Percentiles rank a stretch among this genome's conserved stretches.
Evolutionary conservation across 2,329 filamentous ascomycete genomes (phyloP).

Genomic region (Sporothrix protearum): DNA sequence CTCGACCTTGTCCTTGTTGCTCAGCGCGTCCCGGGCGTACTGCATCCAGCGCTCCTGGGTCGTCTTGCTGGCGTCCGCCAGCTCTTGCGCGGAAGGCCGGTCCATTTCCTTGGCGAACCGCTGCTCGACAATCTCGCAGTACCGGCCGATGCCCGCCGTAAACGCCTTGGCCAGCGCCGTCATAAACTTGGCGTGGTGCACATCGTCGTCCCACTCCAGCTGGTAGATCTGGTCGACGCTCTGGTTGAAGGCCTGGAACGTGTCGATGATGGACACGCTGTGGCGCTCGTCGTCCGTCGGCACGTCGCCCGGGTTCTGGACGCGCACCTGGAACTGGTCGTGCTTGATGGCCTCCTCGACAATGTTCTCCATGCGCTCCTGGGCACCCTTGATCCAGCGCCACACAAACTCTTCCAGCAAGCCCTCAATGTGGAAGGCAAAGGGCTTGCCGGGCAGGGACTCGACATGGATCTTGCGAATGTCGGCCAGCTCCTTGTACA

Average conservation of each 20-base stretch:
- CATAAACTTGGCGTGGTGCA: conserved; percentile 96
- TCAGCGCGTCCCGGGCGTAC: conserved; percentile 90
- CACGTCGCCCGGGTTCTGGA: conserved; percentile 47
- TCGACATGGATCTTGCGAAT: conserved; percentile 77
- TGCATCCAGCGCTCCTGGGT: conserved; percentile 91
- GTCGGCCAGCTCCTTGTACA: conserved; percentile 84
- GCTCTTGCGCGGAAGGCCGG: conserved; percentile 79
- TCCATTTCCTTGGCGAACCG: conserved; percentile 92
- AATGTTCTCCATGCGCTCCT: conserved; percentile 74
- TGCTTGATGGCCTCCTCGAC: conserved; percentile 89
- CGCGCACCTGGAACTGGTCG: conserved; percentile 75
- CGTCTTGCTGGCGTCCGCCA: conserved; percentile 71
- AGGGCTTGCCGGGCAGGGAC: conserved; percentile 67
- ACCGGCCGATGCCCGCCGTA: conserved; percentile 74
- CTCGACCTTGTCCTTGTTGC: conserved; percentile 85
- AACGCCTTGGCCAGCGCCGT: conserved; percentile 84
- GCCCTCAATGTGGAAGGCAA: conserved; percentile 83
- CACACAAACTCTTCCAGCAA: conserved; percentile 89
- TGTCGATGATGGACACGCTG: conserved; percentile 87
- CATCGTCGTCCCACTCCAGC: conserved; percentile 87
- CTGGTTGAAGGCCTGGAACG: conserved; percentile 92
- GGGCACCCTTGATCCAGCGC: conserved; percentile 85
- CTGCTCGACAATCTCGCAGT: conserved; percentile 87
- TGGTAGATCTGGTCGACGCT: conserved; percentile 81
- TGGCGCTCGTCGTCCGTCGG: conserved; percentile 79